Base-by-base conservation (phyloP, 2,329 filamentous ascomycete species). In the Clarireedia homoeocarpa region DNA sequence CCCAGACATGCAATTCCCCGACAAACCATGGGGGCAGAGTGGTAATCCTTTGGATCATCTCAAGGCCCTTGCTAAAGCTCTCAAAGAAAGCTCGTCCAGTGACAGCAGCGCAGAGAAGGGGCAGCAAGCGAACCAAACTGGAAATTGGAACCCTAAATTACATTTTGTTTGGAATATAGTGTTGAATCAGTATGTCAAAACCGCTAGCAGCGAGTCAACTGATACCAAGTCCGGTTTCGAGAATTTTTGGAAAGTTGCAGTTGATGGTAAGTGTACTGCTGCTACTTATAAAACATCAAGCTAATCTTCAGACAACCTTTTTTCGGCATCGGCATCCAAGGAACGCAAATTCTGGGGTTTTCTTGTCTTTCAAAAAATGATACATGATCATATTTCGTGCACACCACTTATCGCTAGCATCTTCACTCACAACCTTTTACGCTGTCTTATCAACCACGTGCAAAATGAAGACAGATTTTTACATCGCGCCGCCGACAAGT, bases 301-400 rank as follows among this genome's bases (percentile, higher is more conserved):
- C 63, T 66, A 53, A 67, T 42, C 38, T 34, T 54, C 10, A 92
- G 88, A 92, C 68, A 86, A 88, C 7, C 78, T 96, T 3, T 96
- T 97, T 69, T 86, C 89, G 5, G 82, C 86, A 56, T 83, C 81
- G 10, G 86, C 91, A 6, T 95, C 91, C 1, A 84, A 91, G 45
- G 89, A 91, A 63, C 87, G 95, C 55, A 97, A 96, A 71, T 90
- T 89, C 66, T 91, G 90, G 71, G 94, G 94, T 0, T 92, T 97
- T 72, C 83, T 91, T 65, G 80, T 97, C 2, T 89, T 96, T 66
- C 84, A 86, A 64, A 89, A 86, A 66, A 82, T 91, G 63, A 73
- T 96, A 4, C 73, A 78, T 46, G 74, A 74, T 3, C 71, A 80
- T 7, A 74, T 76, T 34, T 75, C 65, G 68, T 81, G 70, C 61